Base-by-base conservation (phyloP, 441 rosid genomes). In the Corymbia citriodora region DNA sequence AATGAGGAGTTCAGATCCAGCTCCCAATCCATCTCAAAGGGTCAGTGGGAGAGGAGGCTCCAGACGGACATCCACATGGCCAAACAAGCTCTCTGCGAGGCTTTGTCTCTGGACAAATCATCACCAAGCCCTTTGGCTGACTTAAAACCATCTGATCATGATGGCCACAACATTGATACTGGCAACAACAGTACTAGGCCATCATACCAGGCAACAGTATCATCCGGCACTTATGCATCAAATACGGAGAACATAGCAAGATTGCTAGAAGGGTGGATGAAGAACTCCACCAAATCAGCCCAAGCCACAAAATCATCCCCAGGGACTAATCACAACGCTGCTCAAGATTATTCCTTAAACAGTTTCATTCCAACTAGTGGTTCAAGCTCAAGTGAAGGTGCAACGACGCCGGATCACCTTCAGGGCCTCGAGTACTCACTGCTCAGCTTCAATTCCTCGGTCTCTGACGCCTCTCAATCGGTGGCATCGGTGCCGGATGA, bases 11-110 rank as follows among this genome's bases (percentile, higher is more conserved):
- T 89, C 14, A 92, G 92, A 61, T 88, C 95, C 19, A 88, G 92
- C 61, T 90, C 92, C 36, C 40, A 90, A 81, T 87, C 89, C 89
- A 90, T 94, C 45, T 93, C 95, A 49, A 96, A 94, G 88, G 97
- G 96, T 40, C 97, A 95, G 92, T 96, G 97, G 97, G 97, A 96
- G 92, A 94, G 95, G 90, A 92, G 97, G 83, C 97, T 96, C 83
- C 97, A 96, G 86, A 95, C 97, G 12, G 96, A 96, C 90, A 95
- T 96, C 87, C 92, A 93, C 89, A 94, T 92, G 94, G 97, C 97
- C 48, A 96, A 94, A 90, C 96, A 93, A 91, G 97, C 97, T 72
- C 94, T 95, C 18, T 92, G 91, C 55, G 96, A 95, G 89, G 97
- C 97, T 57, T 87, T 96, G 87, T 96, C 96, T 31, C 87, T 96